These are phyloP conservation scores for Roridomyces roridus DNA, from an alignment of 768 basidiomycete genomes.

Conservation along the genomic window DNA sequence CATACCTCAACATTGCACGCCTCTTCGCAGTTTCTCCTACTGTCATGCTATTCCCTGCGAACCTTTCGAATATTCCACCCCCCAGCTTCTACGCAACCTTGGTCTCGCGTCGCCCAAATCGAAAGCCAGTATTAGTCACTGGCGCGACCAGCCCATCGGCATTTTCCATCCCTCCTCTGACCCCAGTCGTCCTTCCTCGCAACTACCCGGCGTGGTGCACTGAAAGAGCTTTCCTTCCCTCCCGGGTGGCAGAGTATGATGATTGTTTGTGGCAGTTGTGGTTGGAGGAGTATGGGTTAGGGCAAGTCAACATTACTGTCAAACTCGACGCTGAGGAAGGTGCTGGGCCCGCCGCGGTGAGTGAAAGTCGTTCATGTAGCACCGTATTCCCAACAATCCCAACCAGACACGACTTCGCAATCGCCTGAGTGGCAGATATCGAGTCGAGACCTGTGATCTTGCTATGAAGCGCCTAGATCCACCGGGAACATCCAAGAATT, in stretches of 20 bases:
- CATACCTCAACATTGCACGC: slow-evolving; percentile 68
- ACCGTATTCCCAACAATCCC: slow-evolving; percentile 1
- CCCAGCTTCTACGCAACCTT: slow-evolving; percentile 23
- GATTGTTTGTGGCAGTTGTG: slow-evolving; percentile 73
- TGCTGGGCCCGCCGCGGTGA: slow-evolving; percentile 1
- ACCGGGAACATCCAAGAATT: slow-evolving; percentile 37
- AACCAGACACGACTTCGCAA: slow-evolving; percentile 49
- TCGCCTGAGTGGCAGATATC: slow-evolving; percentile 53
- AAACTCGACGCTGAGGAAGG: background rate
- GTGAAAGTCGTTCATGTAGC: background rate
- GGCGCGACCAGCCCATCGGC: slow-evolving; percentile 31
- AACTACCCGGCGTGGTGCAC: slow-evolving; percentile 65
- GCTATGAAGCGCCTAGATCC: slow-evolving; percentile 46
- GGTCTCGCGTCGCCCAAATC: slow-evolving; percentile 8
- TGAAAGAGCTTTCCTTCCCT: slow-evolving; percentile 53
- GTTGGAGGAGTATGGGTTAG: slow-evolving; percentile 55
- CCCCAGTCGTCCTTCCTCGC: slow-evolving; percentile 52
- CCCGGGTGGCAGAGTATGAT: slow-evolving; percentile 61
- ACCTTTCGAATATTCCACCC: slow-evolving; percentile 36
- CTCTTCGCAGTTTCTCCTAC: slow-evolving; percentile 56
- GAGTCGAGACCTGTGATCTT: slow-evolving; percentile 60
- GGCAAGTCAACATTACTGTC: slow-evolving; percentile 14
- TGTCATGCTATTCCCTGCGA: slow-evolving; percentile 59
- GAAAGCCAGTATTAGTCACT: slow-evolving; percentile 27
- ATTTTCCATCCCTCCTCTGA: slow-evolving; percentile 46